These are phyloP conservation scores for Boletus holoroseus DNA, from an alignment of 1,284 basidiomycete genomes.

Conservation along the genomic window DNA sequence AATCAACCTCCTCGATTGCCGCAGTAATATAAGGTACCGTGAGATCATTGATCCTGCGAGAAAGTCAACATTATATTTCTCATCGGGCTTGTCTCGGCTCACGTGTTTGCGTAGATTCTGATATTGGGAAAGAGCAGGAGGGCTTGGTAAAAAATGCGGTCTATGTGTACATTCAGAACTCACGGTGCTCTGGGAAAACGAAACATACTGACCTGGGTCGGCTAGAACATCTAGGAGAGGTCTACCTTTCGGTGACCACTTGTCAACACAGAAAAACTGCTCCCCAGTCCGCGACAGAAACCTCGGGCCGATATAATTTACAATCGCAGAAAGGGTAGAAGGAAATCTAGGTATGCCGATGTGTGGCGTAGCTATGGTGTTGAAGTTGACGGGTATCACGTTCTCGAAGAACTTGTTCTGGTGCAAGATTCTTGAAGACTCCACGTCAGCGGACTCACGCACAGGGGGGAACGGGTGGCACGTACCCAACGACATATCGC, in stretches of 20 bases:
- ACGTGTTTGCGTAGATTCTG: slow-evolving; percentile 83
- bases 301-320: slow-evolving; percentile 61
- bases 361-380: slow-evolving; percentile 79
- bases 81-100: slow-evolving; percentile 22
- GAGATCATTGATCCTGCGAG: slow-evolving; percentile 56
- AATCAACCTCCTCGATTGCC: slow-evolving; percentile 65
- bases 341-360: slow-evolving; percentile 61
- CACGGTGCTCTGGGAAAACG: not conserved
- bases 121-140: slow-evolving; percentile 65
- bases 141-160: slow-evolving; percentile 73
- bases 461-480: not conserved
- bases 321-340: slow-evolving; percentile 55
- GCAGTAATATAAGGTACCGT: slow-evolving; percentile 83
- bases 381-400: slow-evolving; percentile 70
- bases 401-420: slow-evolving; percentile 65
- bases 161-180: slow-evolving; percentile 35
- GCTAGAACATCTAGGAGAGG: slow-evolving; percentile 81
- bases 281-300: slow-evolving; percentile 81
- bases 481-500: slow-evolving; percentile 71
- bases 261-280: slow-evolving; percentile 73
- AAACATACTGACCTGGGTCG: slow-evolving; percentile 58
- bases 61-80: slow-evolving; percentile 12
- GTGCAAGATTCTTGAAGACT: slow-evolving; percentile 49
- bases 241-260: slow-evolving; percentile 63
- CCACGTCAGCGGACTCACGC: slow-evolving; percentile 5